Conservation (phyloP, 2,329 filamentous ascomycete genomes). For the Reticulascus tulasneorum region DNA sequence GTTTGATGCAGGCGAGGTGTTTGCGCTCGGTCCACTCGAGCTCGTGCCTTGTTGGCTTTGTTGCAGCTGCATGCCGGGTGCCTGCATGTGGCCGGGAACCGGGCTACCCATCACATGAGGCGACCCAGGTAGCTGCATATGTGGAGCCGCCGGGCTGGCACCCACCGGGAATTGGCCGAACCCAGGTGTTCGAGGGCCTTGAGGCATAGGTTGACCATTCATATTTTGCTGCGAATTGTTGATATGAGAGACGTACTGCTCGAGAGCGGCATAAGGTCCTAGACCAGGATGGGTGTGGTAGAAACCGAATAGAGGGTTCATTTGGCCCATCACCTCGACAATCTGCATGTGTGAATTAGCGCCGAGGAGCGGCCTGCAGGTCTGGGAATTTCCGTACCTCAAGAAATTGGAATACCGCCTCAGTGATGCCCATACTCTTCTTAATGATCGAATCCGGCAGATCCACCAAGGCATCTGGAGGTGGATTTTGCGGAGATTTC, state of each 20-base stretch:
- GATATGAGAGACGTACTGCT: slow-evolving; percentile 55
- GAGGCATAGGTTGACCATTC: slow-evolving; percentile 48
- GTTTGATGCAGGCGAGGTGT: slow-evolving; percentile 60
- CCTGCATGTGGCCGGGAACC: slow-evolving; percentile 58
- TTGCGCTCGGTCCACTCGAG: slow-evolving; percentile 63
- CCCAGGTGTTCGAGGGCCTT: slow-evolving; percentile 48
- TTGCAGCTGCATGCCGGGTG: slow-evolving; percentile 63
- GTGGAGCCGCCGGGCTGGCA: slow-evolving; percentile 55
- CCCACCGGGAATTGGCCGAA: slow-evolving; percentile 57
- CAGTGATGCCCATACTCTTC: slow-evolving; percentile 54
- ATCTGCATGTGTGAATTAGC: slow-evolving; percentile 40
- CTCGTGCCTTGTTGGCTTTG: slow-evolving; percentile 65
- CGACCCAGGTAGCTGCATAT: slow-evolving; percentile 59
- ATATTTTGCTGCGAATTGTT: slow-evolving; percentile 32
- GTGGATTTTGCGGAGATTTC: slow-evolving; percentile 56
- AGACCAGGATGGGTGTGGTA: slow-evolving; percentile 51
- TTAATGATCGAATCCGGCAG: slow-evolving; percentile 58
- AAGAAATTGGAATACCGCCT: slow-evolving; percentile 59
- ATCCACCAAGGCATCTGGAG: slow-evolving; percentile 53
- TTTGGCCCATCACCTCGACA: slow-evolving; percentile 63
- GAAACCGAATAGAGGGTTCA: slow-evolving; percentile 60
- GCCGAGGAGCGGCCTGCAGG: slow-evolving; percentile 2
- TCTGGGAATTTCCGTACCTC: slow-evolving; percentile 42
- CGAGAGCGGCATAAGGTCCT: slow-evolving; percentile 54
- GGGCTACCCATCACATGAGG: slow-evolving; percentile 58